phyloP scores from a whole-genome alignment of 768 basidiomycete genomes.

The Termitomyces sp. region DNA sequence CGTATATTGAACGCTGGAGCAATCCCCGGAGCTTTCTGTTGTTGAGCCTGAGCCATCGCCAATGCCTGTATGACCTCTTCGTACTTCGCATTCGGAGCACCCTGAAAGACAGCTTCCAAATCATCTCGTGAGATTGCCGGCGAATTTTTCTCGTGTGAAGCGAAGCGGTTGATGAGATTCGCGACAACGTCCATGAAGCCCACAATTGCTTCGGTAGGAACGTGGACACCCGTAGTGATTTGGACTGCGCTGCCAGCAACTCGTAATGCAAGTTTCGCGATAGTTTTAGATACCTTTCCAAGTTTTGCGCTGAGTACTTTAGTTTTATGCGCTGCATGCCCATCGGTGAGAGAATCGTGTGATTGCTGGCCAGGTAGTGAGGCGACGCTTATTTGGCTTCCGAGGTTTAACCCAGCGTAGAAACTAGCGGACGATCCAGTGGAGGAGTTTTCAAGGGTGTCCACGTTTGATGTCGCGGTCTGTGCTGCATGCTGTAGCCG shows the following conservation, averaged over 20 bases:
- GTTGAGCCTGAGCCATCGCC: not conserved
- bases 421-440: not conserved
- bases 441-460: not conserved
- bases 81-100: not conserved
- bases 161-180: not conserved
- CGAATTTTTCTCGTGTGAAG: not conserved
- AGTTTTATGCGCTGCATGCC: not conserved
- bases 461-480: not conserved
- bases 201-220: not conserved
- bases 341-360: not conserved
- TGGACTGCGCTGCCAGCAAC: not conserved
- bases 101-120: not conserved
- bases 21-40: not conserved
- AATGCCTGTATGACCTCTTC: not conserved
- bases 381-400: not conserved
- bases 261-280: not conserved
- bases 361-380: not conserved
- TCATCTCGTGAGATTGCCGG: not conserved
- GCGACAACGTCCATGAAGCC: not conserved
- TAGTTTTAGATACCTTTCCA: not conserved
- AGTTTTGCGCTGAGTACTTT: not conserved
- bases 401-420: not conserved
- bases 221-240: too few relatives aligned
- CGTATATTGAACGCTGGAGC: not conserved
- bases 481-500: not conserved